These are phyloP conservation scores for Hydrangea macrophylla DNA, from an alignment of 148 eudicot species.

Conservation along the genomic window DNA sequence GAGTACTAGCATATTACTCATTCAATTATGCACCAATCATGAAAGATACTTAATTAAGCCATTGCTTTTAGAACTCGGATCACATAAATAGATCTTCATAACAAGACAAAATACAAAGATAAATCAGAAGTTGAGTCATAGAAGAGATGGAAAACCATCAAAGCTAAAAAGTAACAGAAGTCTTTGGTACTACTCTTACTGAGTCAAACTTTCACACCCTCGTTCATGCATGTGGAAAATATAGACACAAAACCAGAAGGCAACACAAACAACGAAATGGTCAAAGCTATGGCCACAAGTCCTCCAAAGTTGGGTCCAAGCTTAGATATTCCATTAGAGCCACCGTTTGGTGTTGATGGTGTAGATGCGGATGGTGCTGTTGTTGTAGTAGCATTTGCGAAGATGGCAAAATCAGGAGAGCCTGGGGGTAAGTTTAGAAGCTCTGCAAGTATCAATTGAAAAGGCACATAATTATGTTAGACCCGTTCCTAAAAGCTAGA, in stretches of 20 bases:
- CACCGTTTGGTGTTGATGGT: not conserved
- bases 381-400: conserved; percentile 21
- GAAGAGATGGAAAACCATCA: not conserved
- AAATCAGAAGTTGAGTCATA: not conserved
- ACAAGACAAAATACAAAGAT: not conserved
- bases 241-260: not conserved
- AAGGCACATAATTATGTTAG: not conserved
- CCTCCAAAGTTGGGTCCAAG: not conserved
- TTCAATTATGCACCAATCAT: too few relatives aligned
- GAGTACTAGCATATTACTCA: too few relatives aligned
- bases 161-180: not conserved
- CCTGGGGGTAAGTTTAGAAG: conserved; percentile 34
- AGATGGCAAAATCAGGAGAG: conserved; percentile 42
- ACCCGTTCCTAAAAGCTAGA: not conserved
- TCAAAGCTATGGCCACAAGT: not conserved
- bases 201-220: not conserved
- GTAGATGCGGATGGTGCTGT: not conserved
- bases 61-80: too few relatives aligned
- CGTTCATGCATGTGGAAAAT: not conserved
- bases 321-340: not conserved
- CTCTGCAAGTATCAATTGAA: conserved; percentile 14
- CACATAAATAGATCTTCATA: too few relatives aligned
- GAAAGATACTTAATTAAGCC: too few relatives aligned
- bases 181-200: not conserved
- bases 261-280: not conserved